phyloP scores from a whole-genome alignment of 2,329 filamentous ascomycete species.

The Cercospora canescens region DNA sequence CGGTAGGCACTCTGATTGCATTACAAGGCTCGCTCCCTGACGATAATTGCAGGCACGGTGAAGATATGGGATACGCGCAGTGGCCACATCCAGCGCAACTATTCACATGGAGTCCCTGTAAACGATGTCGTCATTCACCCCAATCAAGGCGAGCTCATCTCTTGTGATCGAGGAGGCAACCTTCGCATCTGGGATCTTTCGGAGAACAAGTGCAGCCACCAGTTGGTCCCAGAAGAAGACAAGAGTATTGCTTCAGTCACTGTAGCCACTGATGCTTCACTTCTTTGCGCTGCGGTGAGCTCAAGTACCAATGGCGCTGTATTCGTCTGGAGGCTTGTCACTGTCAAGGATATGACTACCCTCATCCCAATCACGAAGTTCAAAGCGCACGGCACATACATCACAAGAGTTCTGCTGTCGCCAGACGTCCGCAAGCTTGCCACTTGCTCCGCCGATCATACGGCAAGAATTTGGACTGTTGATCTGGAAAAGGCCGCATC shows the following conservation, averaged over 20 bases:
- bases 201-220: conserved; percentile 95
- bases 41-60: conserved; percentile 59
- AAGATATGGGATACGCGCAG: conserved; percentile 95
- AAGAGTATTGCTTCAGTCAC: conserved; percentile 92
- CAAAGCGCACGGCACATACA: conserved; percentile 86
- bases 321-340: conserved; percentile 93
- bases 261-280: conserved; percentile 88
- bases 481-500: conserved; percentile 53
- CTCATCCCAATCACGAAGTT: conserved; percentile 87
- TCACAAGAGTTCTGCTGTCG: conserved; percentile 86
- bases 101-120: conserved; percentile 82
- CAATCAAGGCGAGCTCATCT: conserved; percentile 97
- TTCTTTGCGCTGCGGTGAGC: conserved; percentile 76
- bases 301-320: conserved; percentile 91
- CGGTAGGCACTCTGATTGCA: conserved; percentile 45
- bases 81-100: conserved; percentile 86
- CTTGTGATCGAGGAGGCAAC: conserved; percentile 88
- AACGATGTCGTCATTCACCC: conserved; percentile 99
- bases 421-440: conserved; percentile 93
- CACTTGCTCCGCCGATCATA: conserved; percentile 91
- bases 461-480: conserved; percentile 94
- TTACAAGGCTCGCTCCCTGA: conserved; percentile 6
- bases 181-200: conserved; percentile 95
- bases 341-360: conserved; percentile 77
- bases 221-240: conserved; percentile 94